These are phyloP conservation scores for Cruciata laevipes DNA, from an alignment of 257 asterid genomes.

Conservation along the genomic window DNA sequence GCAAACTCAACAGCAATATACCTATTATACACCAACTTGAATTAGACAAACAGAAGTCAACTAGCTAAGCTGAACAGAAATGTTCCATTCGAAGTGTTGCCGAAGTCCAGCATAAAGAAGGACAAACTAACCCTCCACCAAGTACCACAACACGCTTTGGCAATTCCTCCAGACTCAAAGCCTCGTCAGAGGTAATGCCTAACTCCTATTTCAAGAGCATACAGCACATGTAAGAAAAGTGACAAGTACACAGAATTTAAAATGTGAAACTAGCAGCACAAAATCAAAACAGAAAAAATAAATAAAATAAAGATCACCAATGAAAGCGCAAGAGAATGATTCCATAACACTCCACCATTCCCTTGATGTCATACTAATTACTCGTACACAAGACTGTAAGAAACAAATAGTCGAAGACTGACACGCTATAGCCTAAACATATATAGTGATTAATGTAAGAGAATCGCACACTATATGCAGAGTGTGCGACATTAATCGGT, in stretches of 20 bases:
- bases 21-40: slow-evolving; percentile 32
- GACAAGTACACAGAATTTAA: not conserved
- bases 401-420: not conserved
- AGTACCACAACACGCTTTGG: slow-evolving; percentile 82
- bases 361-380: not conserved
- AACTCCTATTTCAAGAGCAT: slow-evolving; percentile 49
- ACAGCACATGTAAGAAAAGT: slow-evolving; percentile 2
- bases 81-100: not conserved
- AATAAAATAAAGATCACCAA: not conserved
- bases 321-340: not conserved
- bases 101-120: not conserved
- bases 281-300: not conserved
- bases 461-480: not conserved
- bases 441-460: too few species aligned
- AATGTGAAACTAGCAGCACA: not conserved
- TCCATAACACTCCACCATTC: not conserved
- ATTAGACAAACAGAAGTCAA: slow-evolving; percentile 3
- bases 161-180: slow-evolving; percentile 93
- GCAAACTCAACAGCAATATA: slow-evolving; percentile 99
- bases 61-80: slow-evolving; percentile 15
- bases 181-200: slow-evolving; percentile 97
- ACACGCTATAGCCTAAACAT: too few species aligned
- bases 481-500: not conserved
- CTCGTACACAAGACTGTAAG: too few species aligned
- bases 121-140: slow-evolving; percentile 75